Evolutionary conservation across 192 early-diverging fungal species (phyloP), one percentile per base, ranked within the genome.

Genomic region (Coemansia sp.): DNA sequence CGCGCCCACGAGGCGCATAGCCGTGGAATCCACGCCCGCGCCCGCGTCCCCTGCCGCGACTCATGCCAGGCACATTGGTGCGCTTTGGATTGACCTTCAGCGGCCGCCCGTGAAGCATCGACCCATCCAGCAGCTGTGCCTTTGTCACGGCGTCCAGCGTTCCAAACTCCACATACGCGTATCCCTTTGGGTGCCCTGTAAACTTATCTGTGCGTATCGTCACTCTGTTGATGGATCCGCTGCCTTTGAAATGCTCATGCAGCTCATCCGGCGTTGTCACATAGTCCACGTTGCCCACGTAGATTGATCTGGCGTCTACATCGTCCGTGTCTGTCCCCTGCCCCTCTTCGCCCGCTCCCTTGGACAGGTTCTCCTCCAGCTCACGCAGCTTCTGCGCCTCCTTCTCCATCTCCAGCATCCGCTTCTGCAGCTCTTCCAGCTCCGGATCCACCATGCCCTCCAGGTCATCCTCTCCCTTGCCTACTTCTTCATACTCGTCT

Each of bases 261-360:
- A 99, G 85, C 66, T 98, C 94, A 69, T 98, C 96, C 16, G 97
- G 95, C 59, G 95, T 95, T 25, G 94, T 85, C 46, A 81, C 85
- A 84, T 98, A 99, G 77, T 99, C 97, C 32, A 98, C 95, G 84
- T 95, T 97, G 41, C 96, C 94, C 25, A 98, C 92, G 74, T 97
- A 97, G 56, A 97, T 90, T 37, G 95, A 98, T 70, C 96, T 84
- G 14, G 76, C 66, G 51, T 99, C 96, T 19, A 91, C 88, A 44
- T 85, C 84, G 41, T 77, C 76, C 17, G 60, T 63, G 12, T 70
- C 71, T 5, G 63, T 68, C 5, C 63, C 66, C 25, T 67, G 37
- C 11, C 48, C 64, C 14, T 57, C 63, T 14, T 70, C 69, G 44
- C 55, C 58, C 17, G 67, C 20, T 41, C 69, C 79, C 56, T 76